Conservation (phyloP, 371 early-diverging fungal genomes). For the Mortierella sp. region DNA sequence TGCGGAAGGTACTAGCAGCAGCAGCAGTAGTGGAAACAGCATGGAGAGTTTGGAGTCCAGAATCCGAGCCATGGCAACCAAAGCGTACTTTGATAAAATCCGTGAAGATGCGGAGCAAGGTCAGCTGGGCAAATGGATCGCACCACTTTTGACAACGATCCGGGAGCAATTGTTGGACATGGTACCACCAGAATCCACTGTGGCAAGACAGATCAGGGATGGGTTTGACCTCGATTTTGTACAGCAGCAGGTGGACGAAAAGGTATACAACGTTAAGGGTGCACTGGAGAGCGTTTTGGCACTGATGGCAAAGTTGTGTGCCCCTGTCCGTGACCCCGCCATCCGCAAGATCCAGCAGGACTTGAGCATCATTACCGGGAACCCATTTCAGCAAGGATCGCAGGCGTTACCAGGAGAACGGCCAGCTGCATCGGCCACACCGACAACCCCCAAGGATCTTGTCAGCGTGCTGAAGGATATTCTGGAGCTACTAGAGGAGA, state of each 20-base stretch:
- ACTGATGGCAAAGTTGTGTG: constrained; percentile 43
- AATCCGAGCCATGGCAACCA: constrained; percentile 44
- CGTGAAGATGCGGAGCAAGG: constrained; percentile 46
- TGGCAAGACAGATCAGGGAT: constrained; percentile 25
- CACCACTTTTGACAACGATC: constrained; percentile 33
- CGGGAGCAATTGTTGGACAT: constrained; percentile 45
- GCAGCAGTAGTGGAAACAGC: not conserved
- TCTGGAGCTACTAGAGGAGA: constrained; percentile 44
- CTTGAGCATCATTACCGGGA: constrained; percentile 14
- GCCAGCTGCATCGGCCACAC: constrained; percentile 16
- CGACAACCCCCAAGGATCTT: constrained; percentile 25
- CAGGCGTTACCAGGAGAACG: not conserved
- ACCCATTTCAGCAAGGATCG: not conserved
- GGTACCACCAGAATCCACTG: constrained; percentile 25
- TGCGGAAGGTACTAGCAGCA: not conserved
- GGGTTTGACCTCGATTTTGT: constrained; percentile 51
- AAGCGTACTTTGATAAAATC: constrained; percentile 50
- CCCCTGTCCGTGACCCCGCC: constrained; percentile 38
- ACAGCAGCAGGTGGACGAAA: constrained; percentile 45
- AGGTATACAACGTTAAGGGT: constrained; percentile 35
- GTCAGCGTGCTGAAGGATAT: constrained; percentile 40
- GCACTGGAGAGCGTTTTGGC: constrained; percentile 29
- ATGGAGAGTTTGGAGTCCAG: constrained; percentile 25
- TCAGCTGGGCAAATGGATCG: constrained; percentile 43
- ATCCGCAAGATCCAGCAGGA: constrained; percentile 26